phyloP scores from a whole-genome alignment of 2,329 filamentous ascomycete species.

The Talaromyces sp. region DNA sequence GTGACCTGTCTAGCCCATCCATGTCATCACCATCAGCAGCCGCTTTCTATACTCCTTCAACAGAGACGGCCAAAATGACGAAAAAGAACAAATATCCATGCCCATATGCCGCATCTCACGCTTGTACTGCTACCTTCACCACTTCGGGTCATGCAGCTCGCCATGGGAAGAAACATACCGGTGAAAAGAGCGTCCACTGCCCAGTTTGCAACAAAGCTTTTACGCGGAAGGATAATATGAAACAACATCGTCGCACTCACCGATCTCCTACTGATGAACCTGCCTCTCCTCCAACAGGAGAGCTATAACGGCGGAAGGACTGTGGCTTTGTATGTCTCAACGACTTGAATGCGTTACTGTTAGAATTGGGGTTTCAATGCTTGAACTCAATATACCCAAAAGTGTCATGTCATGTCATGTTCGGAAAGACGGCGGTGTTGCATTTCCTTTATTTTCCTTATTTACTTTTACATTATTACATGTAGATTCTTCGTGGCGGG shows the following conservation, averaged over 20 bases:
- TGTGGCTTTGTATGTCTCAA: too few relatives aligned
- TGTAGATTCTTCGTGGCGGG: neutral
- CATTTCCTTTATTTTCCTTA: neutral
- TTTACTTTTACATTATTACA: neutral
- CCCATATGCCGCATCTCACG: slow-evolving; percentile 58
- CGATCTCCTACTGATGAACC: slow-evolving; percentile 35
- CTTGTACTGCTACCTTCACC: slow-evolving; percentile 62
- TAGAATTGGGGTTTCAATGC: neutral
- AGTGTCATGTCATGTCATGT: neutral
- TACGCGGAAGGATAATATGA: slow-evolving; percentile 68
- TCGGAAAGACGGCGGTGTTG: neutral
- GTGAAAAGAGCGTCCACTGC: slow-evolving; percentile 65
- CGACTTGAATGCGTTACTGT: neutral
- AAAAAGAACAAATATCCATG: slow-evolving; percentile 65
- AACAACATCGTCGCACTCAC: slow-evolving; percentile 64
- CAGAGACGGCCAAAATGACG: slow-evolving; percentile 27
- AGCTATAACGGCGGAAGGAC: neutral
- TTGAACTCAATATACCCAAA: slow-evolving; percentile 1
- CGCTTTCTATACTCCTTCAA: slow-evolving; percentile 18
- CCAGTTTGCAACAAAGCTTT: slow-evolving; percentile 67
- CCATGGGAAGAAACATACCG: slow-evolving; percentile 66
- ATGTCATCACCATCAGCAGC: slow-evolving; percentile 12
- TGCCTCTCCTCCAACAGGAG: slow-evolving; percentile 7
- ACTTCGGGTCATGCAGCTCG: slow-evolving; percentile 66
- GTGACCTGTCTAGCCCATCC: slow-evolving; percentile 11